Base-by-base conservation (phyloP, 2,329 filamentous ascomycete genomes). In the Cucurbitaria berberidis region DNA sequence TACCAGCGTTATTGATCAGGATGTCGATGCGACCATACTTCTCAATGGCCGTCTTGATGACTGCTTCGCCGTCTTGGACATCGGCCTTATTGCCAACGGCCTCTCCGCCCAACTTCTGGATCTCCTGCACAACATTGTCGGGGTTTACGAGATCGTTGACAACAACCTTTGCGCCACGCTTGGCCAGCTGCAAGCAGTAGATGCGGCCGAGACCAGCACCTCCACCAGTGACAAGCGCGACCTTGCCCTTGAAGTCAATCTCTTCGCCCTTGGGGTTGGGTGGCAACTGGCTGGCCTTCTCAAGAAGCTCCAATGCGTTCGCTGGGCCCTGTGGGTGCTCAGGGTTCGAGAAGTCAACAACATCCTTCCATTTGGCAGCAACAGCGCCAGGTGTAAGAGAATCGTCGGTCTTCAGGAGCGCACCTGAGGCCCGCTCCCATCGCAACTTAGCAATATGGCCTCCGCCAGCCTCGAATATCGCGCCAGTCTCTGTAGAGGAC, bases 141-240 rank as follows among this genome's bases (percentile, higher is more conserved):
- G 95, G 95, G 81, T 98, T 89, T 44, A 88, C 85, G n/a, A 99
- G 83, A 73, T 99, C 95, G 78, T 99, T 99, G 66, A 99, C 91
- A 29, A 98, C 93, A 22, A 99, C 82, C 46, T 89, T 87, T 32
- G 91, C 91, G 55, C 91, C 91, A 54, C 87, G 82, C 78, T 91
- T 93, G 64, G 90, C 89, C 70, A 96, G 96, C 39, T 91, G 89
- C 68, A 98, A 82, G 68, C 86, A 88, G 79, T 99, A 99, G 47
- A 90, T 87, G 49, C 95, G 91, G 57, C 95, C 95, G 57, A 99
- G 93, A 75, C 87, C 72, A 57, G 68, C 69, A 63, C 72, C 72
- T 50, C 62, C 72, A 27, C 72, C 72, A 52, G 72, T 75, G 48
- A 75, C 63, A 38, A 75, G 57, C 7, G 73, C 72, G 15, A 75